A percentile compares a stretch with the other conserved stretches of the same genome.
Evolutionary conservation across 106 monocot genomes (phyloP).

Genomic region (Apostasia shenzhenica): DNA sequence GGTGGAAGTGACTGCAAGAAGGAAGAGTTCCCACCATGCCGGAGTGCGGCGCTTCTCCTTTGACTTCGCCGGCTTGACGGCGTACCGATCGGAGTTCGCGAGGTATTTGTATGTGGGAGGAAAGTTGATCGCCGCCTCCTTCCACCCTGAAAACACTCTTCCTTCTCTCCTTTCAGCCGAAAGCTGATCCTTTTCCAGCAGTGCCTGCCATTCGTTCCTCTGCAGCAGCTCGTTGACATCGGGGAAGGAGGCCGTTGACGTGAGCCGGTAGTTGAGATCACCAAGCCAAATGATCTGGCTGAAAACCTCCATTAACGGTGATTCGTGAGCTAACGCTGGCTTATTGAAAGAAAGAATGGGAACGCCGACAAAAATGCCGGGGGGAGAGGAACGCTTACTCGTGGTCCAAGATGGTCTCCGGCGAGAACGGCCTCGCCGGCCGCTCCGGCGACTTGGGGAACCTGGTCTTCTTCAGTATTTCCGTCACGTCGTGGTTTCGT

Average conservation of each 20-base stretch:
- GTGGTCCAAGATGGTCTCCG: constrained; percentile 62
- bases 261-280: constrained; percentile 71
- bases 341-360: not conserved
- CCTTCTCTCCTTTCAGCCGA: constrained; percentile 53
- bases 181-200: constrained; percentile 84
- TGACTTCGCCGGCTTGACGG: constrained; percentile 26
- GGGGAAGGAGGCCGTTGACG: constrained; percentile 11
- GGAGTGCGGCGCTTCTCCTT: constrained; percentile 57
- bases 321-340: too few relatives aligned
- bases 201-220: constrained; percentile 52
- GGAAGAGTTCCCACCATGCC: constrained; percentile 48
- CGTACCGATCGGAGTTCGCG: constrained; percentile 54
- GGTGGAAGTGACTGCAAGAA: not conserved
- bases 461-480: constrained; percentile 63
- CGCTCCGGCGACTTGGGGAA: constrained; percentile 24
- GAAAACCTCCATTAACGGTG: not conserved
- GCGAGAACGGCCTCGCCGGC: constrained; percentile 15
- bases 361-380: not conserved
- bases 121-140: constrained; percentile 72
- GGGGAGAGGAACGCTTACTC: constrained; percentile 33
- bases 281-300: constrained; percentile 89
- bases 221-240: constrained; percentile 36
- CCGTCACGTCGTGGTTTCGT: constrained; percentile 63
- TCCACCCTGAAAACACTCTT: constrained; percentile 64
- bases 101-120: constrained; percentile 87